These are phyloP conservation scores for Symbiodinium natans DNA, from an alignment of 73 alveolate genomes.

Conservation along the genomic window DNA sequence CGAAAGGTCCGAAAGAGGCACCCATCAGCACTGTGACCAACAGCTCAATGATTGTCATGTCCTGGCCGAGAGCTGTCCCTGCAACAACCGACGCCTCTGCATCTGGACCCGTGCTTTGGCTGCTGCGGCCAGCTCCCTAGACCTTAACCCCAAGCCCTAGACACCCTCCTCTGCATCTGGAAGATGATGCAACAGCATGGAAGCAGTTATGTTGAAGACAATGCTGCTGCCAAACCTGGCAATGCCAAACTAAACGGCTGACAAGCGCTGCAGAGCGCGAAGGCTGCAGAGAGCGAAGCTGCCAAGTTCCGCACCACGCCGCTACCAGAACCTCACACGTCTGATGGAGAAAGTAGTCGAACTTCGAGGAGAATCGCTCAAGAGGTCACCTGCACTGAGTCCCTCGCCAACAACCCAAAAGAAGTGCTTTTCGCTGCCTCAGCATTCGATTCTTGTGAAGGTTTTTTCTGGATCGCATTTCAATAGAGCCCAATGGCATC, in stretches of 20 bases:
- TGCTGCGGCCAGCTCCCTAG: no score
- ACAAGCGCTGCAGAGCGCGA: neutral
- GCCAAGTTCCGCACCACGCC: neutral
- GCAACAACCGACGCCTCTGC: neutral
- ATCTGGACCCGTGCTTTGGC: no score
- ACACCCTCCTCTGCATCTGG: neutral
- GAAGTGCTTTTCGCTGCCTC: neutral
- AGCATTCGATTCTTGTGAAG: neutral
- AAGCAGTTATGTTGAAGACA: neutral
- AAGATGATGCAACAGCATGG: neutral
- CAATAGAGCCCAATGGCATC: neutral
- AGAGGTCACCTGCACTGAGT: no score
- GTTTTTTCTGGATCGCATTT: neutral
- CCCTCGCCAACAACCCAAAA: neutral
- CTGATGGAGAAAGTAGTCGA: neutral
- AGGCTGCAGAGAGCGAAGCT: neutral
- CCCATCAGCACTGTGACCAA: neutral
- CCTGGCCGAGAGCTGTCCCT: neutral
- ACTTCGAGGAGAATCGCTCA: no score
- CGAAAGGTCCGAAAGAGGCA: no score
- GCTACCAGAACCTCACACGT: neutral
- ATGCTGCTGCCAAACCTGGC: neutral
- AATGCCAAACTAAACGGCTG: neutral
- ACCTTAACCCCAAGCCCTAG: neutral
- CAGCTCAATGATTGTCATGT: conserved; percentile 3